These are phyloP conservation scores for Ogataea nakhonphanomensis DNA, from an alignment of 805 yeast genomes.

Conservation along the genomic window DNA sequence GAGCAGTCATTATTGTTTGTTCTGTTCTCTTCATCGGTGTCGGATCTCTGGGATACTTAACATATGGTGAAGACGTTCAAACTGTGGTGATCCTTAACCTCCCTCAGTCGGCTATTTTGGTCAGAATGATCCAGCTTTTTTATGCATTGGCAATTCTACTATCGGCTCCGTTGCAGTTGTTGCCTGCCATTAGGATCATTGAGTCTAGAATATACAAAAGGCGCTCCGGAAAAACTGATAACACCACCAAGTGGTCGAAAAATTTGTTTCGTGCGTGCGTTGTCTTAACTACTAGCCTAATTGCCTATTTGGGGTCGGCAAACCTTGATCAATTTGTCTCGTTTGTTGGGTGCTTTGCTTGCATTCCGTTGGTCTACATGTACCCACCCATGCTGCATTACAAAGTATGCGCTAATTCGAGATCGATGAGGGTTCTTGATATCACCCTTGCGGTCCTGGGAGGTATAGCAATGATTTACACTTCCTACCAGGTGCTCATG, in stretches of 20 bases:
- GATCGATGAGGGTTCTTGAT: slow-evolving; percentile 43
- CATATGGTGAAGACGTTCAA: slow-evolving; percentile 61
- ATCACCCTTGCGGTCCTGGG: slow-evolving; percentile 53
- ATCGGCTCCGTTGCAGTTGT: slow-evolving; percentile 76
- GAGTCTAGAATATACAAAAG: slow-evolving; percentile 60
- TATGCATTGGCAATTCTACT: slow-evolving; percentile 72
- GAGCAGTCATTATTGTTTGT: slow-evolving; percentile 59
- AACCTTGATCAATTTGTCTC: slow-evolving; percentile 73
- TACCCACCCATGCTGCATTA: slow-evolving; percentile 78
- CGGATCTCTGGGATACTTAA: slow-evolving; percentile 66
- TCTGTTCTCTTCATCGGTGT: slow-evolving; percentile 58
- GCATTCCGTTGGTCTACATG: slow-evolving; percentile 82
- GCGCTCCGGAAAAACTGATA: slow-evolving; percentile 54
- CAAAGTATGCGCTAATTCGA: slow-evolving; percentile 43
- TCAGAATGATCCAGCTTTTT: slow-evolving; percentile 63
- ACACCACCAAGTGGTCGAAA: slow-evolving; percentile 60
- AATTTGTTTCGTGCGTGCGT: slow-evolving; percentile 53
- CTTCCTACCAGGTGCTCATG: slow-evolving; percentile 52
- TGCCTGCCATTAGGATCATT: slow-evolving; percentile 73
- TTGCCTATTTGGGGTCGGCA: slow-evolving; percentile 66
- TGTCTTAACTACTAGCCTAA: slow-evolving; percentile 50
- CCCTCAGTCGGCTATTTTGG: slow-evolving; percentile 62
- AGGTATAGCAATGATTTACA: slow-evolving; percentile 58
- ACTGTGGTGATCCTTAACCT: slow-evolving; percentile 71
- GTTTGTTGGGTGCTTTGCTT: slow-evolving; percentile 80